These are phyloP conservation scores for Lasiosphaeris hirsuta DNA, from an alignment of 495 filamentous ascomycete genomes.

Conservation along the genomic window DNA sequence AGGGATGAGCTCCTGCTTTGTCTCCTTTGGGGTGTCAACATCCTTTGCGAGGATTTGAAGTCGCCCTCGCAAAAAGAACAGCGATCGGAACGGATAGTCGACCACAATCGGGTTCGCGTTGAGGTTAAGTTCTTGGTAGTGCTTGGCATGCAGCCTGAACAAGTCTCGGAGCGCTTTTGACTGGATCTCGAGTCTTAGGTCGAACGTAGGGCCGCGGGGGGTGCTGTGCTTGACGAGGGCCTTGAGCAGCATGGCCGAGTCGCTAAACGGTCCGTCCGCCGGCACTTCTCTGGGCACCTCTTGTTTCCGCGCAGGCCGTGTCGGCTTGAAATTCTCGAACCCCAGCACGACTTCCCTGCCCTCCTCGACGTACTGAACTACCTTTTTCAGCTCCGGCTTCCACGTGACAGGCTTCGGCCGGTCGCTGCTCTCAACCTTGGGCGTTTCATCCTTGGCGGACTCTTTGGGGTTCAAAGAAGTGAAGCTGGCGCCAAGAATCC, in stretches of 20 bases:
- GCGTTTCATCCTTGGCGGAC: no score
- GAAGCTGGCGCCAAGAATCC: no score
- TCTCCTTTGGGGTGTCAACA: background rate
- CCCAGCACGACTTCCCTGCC: background rate
- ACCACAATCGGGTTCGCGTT: background rate
- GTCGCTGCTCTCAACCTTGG: background rate
- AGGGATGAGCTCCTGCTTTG: background rate
- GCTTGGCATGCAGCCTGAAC: background rate
- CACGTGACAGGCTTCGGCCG: background rate
- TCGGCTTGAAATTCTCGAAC: background rate
- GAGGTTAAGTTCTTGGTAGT: background rate
- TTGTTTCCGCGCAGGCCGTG: background rate
- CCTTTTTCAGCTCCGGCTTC: slow-evolving; percentile 2
- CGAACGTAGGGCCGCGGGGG: background rate
- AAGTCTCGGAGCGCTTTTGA: background rate
- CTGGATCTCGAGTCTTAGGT: background rate
- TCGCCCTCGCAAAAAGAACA: background rate
- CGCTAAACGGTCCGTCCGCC: background rate
- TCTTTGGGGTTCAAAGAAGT: background rate
- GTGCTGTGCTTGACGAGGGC: background rate
- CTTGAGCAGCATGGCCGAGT: background rate
- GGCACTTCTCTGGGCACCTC: background rate
- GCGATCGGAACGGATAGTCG: background rate
- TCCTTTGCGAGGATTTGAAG: background rate
- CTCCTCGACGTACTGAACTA: background rate